Base-by-base conservation (phyloP, 2,329 filamentous ascomycete genomes). In the Lachnellula arida region DNA sequence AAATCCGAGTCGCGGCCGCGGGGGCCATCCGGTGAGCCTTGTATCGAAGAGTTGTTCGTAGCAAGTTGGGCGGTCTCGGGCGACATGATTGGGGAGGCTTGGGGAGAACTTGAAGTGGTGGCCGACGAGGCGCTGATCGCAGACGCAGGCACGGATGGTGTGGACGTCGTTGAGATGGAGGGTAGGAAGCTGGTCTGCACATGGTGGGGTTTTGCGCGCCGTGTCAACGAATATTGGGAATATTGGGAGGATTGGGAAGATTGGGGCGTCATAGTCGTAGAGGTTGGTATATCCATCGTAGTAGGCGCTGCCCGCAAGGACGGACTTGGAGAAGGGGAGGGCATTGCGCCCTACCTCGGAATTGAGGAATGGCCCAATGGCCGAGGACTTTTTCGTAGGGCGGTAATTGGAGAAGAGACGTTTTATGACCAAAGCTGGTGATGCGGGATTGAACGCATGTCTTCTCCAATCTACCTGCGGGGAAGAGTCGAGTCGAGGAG, bases 11-110 rank as follows among this genome's bases (percentile, higher is more conserved):
- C 80, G 59, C 78, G 76, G 37, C 79, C 80, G 17, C 78, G 77
- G 52, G 80, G 75, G 47, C 79, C 77, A 63, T 90, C 86, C 5
- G 87, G 87, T 0, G 87, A 89, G 2, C 79, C 78, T 66, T 87
- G 84, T 55, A 87, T 73, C 9, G 86, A 88, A 68, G 81, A 84
- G 70, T 79, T 82, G 53, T 78, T 81, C 55, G 80, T 82, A 60
- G 81, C 73, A 46, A 79, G 72, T 48, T 69, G 65, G 37, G 75
- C 71, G 2, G 76, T 73, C 22, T 81, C 79, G 12, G 81, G 78
- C 39, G 81, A 80, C 75, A 82, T 77, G 67, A 78, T 73, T 53
- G 83, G 82, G 4, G 82, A 86, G 57, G 74, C 75, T 63, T 81
- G 77, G 55, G 75, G 75, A 14, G 80, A 81, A 65, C 75, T 80